Evolutionary conservation across 805 yeast genomes (phyloP).

Genomic region (Candida silvicultrix): DNA sequence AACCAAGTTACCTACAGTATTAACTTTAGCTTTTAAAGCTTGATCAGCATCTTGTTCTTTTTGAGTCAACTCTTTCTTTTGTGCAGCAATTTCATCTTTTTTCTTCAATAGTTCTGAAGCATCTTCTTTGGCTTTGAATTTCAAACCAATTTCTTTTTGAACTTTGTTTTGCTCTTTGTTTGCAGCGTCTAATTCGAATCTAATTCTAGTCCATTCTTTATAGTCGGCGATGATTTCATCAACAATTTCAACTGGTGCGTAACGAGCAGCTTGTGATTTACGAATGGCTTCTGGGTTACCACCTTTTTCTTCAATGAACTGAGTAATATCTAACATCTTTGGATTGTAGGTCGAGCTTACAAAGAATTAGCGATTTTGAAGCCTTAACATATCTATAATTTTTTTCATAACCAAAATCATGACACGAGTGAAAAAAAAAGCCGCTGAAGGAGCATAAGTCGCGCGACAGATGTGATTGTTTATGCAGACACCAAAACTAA

Average conservation of each 20-base stretch:
- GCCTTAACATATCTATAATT: background rate
- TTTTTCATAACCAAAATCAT: background rate
- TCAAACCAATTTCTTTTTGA: constrained; percentile 90
- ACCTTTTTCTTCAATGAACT: constrained; percentile 93
- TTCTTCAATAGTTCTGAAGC: constrained; percentile 76
- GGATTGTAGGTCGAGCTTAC: background rate
- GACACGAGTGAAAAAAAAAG: background rate
- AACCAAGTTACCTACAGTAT: constrained; percentile 88
- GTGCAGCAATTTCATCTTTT: constrained; percentile 67
- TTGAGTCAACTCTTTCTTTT: constrained; percentile 60
- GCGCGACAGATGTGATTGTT: background rate
- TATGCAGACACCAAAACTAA: background rate
- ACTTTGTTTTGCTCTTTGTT: constrained; percentile 85
- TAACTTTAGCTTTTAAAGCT: constrained; percentile 71
- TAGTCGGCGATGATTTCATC: constrained; percentile 92
- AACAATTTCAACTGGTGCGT: constrained; percentile 88
- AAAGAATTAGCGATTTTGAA: background rate
- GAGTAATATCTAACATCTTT: constrained; percentile 86
- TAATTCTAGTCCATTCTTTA: constrained; percentile 85
- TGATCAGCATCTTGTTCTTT: constrained; percentile 78
- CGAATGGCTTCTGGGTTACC: constrained; percentile 90
- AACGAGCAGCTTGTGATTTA: constrained; percentile 89
- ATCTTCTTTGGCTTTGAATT: constrained; percentile 93
- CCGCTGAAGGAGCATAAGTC: background rate
- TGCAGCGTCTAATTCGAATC: constrained; percentile 83